Conservation (phyloP, 1,284 basidiomycete species). For the Ustilago curta region DNA sequence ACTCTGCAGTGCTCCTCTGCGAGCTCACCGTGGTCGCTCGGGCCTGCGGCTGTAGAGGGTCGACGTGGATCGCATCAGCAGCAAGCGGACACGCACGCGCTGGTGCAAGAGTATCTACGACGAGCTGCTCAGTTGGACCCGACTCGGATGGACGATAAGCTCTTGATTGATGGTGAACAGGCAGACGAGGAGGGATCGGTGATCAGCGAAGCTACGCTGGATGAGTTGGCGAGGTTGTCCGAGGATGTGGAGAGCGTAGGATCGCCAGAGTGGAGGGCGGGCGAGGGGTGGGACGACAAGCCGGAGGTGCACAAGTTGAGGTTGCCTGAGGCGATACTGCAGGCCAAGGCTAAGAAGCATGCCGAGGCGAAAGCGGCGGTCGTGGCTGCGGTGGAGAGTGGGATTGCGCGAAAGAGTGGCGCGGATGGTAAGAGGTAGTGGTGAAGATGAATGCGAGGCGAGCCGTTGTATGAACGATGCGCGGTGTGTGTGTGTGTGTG, state of each 20-base stretch:
- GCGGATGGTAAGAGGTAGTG: too few species aligned
- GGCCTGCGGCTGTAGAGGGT: constrained; percentile 15
- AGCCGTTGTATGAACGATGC: too few species aligned
- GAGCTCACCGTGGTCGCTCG: constrained; percentile 39
- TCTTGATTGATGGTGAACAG: constrained; percentile 15
- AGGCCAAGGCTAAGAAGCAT: constrained; percentile 22
- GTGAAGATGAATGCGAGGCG: not conserved
- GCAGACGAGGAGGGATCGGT: constrained; percentile 31
- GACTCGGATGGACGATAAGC: not conserved
- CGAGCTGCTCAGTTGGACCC: constrained; percentile 27
- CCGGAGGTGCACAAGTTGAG: constrained; percentile 21
- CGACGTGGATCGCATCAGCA: constrained; percentile 19
- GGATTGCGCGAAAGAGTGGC: constrained; percentile 37
- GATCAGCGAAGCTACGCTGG: constrained; percentile 54
- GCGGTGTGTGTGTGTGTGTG: too few species aligned
- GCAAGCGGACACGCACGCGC: constrained; percentile 36
- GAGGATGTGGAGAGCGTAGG: constrained; percentile 24
- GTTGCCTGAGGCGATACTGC: constrained; percentile 25
- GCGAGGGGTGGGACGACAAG: constrained; percentile 12
- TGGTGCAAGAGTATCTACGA: constrained; percentile 49
- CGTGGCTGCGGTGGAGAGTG: constrained; percentile 27
- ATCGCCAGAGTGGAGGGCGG: constrained; percentile 21
- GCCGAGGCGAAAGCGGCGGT: constrained; percentile 22
- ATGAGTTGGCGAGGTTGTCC: constrained; percentile 54
- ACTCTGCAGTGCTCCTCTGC: constrained; percentile 40